These are phyloP conservation scores for Colletotrichum falcatum DNA, from an alignment of 2,329 filamentous ascomycete genomes.

Conservation along the genomic window DNA sequence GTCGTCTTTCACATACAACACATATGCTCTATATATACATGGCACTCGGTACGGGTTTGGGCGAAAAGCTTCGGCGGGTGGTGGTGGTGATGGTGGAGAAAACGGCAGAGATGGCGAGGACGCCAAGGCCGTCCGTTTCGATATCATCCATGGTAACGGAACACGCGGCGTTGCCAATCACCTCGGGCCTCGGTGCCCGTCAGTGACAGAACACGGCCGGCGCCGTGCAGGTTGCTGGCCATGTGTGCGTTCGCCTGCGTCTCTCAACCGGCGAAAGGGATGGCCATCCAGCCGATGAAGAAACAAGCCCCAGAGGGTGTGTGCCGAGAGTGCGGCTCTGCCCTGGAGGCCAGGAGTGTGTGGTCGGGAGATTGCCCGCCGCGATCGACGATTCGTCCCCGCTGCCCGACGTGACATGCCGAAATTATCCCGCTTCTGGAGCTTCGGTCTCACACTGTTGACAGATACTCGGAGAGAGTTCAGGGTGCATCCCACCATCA, in stretches of 20 bases:
- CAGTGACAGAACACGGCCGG: neutral
- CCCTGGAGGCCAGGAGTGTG: neutral
- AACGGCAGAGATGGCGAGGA: too few relatives aligned
- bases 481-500: neutral
- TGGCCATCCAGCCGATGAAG: neutral
- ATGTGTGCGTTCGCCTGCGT: too few relatives aligned
- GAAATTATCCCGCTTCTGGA: neutral
- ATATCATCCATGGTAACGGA: too few relatives aligned
- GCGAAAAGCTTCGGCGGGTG: too few relatives aligned
- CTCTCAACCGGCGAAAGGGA: neutral
- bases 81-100: too few relatives aligned
- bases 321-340: constrained; percentile 15
- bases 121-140: too few relatives aligned
- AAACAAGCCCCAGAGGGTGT: neutral
- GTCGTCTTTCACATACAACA: too few relatives aligned
- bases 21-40: too few relatives aligned
- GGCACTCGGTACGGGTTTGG: too few relatives aligned
- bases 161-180: too few relatives aligned
- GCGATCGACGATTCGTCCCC: neutral
- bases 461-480: neutral
- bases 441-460: neutral
- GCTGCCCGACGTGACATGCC: constrained; percentile 13
- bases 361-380: constrained; percentile 12
- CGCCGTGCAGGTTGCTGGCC: neutral
- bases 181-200: neutral